Conservation (phyloP, 129 eudicot species). For the Silybum marianum region DNA sequence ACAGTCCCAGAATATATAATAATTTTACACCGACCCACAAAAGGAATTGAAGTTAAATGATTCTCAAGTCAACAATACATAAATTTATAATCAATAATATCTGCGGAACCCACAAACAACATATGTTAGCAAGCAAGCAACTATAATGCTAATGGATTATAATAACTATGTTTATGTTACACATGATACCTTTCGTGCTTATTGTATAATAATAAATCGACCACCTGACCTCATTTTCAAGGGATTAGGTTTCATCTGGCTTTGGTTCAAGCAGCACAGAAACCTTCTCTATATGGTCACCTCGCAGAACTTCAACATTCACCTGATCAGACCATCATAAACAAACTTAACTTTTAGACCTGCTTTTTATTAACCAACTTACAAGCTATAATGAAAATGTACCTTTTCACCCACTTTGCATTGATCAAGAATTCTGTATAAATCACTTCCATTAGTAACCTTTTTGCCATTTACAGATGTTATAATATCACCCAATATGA, state of each 20-base stretch:
- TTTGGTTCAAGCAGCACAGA: constrained; percentile 84
- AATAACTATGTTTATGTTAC: not conserved
- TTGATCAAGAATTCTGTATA: constrained; percentile 90
- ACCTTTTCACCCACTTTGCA: constrained; percentile 88
- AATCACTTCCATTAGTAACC: constrained; percentile 73
- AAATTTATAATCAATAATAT: not conserved
- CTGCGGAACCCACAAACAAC: not conserved
- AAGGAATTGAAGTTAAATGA: not conserved
- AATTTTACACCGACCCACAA: not conserved
- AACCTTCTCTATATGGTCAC: constrained; percentile 73
- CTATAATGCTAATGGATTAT: not conserved
- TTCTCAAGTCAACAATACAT: not conserved
- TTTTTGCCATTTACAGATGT: constrained; percentile 85
- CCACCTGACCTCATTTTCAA: constrained; percentile 22
- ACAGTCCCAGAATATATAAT: not conserved
- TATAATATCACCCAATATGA: constrained; percentile 76
- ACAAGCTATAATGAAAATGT: constrained; percentile 3
- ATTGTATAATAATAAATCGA: not conserved
- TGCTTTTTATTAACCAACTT: not conserved
- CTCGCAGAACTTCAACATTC: constrained; percentile 79
- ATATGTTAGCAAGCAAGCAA: not conserved
- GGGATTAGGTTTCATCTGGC: constrained; percentile 61
- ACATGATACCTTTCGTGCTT: not conserved
- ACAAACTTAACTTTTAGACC: not conserved
- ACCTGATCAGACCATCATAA: constrained; percentile 46